Evolutionary conservation across 352 stramenopile genomes (phyloP).

Genomic region (Phytophthora cryptogea): DNA sequence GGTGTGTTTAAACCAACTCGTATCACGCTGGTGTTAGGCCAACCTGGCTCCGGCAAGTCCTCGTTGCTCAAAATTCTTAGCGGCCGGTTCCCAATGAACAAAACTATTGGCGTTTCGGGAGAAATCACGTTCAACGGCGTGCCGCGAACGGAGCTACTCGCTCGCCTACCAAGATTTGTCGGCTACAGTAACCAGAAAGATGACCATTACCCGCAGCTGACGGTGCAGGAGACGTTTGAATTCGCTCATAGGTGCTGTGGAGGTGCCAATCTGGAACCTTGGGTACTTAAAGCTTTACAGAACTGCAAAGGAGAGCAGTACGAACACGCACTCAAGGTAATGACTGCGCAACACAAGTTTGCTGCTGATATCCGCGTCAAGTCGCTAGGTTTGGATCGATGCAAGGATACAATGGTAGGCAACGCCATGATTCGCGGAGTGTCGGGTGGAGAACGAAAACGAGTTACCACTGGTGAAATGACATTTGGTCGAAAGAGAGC

Average conservation of each 20-base stretch:
- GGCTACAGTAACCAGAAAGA: constrained; percentile 74
- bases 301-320: constrained; percentile 46
- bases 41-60: constrained; percentile 50
- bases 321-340: constrained; percentile 34
- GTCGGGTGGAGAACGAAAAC: constrained; percentile 90
- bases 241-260: constrained; percentile 89
- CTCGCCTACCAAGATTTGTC: constrained; percentile 39
- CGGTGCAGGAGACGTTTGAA: constrained; percentile 92
- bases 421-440: constrained; percentile 69
- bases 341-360: constrained; percentile 46
- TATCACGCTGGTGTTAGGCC: constrained; percentile 48
- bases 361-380: constrained; percentile 40
- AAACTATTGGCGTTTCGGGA: constrained; percentile 43
- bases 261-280: constrained; percentile 47
- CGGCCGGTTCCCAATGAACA: constrained; percentile 47
- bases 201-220: constrained; percentile 86
- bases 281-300: constrained; percentile 38
- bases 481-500: constrained; percentile 77
- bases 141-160: constrained; percentile 25
- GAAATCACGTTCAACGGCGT: constrained; percentile 54
- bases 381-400: constrained; percentile 51
- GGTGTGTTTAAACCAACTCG: constrained; percentile 41
- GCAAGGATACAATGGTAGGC: constrained; percentile 65
- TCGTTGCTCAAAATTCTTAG: constrained; percentile 45
- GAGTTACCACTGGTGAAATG: constrained; percentile 90